These are phyloP conservation scores for barley (Hordeum vulgare) DNA, from an alignment of 176 grass and related monocot species.

Conservation along the genomic window MorexV3_pseudomolecules_assembly NC_058521.1:17537704-17538203, in stretches of 20 bases:
- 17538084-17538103: not conserved
- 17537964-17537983: not conserved
- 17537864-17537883: not conserved
- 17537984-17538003: not conserved
- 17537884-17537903: not conserved
- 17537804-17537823: slow-evolving; percentile 5
- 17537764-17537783: slow-evolving; percentile 32
- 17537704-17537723: not conserved
- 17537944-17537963: not conserved
- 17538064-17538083: not conserved
- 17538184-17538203: not conserved
- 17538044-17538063: slow-evolving; percentile 2
- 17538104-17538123: not conserved
- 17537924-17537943: not conserved
- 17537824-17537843: not conserved
- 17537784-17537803: slow-evolving; percentile 37
- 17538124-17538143: not conserved
- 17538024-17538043: not conserved
- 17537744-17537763: slow-evolving; percentile 24
- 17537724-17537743: not conserved
- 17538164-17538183: not conserved
- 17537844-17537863: not conserved
- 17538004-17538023: not conserved
- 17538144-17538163: not conserved
- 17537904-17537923: not conserved